Evolutionary conservation across 1,284 basidiomycete genomes (phyloP), one percentile per base, ranked within the genome.

Genomic region (Irpex rosettiformis): DNA sequence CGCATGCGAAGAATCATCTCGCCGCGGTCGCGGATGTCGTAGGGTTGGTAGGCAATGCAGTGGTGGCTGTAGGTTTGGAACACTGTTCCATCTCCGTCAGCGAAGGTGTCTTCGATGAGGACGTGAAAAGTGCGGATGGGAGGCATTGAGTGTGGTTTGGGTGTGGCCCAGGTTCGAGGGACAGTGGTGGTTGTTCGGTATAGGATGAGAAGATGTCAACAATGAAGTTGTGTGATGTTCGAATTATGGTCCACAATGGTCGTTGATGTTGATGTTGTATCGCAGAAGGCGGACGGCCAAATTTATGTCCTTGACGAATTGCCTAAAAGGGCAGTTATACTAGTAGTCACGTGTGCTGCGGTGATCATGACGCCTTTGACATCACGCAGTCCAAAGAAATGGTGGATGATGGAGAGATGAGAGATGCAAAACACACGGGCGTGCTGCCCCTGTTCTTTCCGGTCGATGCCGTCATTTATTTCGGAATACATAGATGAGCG

Each of bases 11-110:
- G 48, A n/a, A 51, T 7, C 2, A 22, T 24, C 18, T 13, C 21
- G 10, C 48, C 48, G 24, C 48, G 48, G 48, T 51, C 13, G 48
- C 48, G 48, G 7, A 51, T 51, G 18, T 51, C 48, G 48, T 51
- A 51, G 6, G 48, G 48, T 21, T 51, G 48, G 24, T 51, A 11
- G 48, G 21, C 48, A 24, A 51, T 13, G 48, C 22, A 51, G 11
- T 51, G 48, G 2, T 24, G 48, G 48, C 22, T 51, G 24, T 51
- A 51, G 7, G 48, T 51, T 25, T 27, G 22, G 22, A 51, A 51
- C 10, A 51, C 22, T 10, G 48, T 27, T 13, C 48, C 48, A 22
- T 7, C 16, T 21, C 48, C 48, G 48, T 51, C 27, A 8, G 11
- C 27, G 48, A 27, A 51, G 10, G 48, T 11, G 48, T 22, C 13